Evolutionary conservation across 495 filamentous ascomycete species (phyloP).

Genomic region (Halenospora varia): DNA sequence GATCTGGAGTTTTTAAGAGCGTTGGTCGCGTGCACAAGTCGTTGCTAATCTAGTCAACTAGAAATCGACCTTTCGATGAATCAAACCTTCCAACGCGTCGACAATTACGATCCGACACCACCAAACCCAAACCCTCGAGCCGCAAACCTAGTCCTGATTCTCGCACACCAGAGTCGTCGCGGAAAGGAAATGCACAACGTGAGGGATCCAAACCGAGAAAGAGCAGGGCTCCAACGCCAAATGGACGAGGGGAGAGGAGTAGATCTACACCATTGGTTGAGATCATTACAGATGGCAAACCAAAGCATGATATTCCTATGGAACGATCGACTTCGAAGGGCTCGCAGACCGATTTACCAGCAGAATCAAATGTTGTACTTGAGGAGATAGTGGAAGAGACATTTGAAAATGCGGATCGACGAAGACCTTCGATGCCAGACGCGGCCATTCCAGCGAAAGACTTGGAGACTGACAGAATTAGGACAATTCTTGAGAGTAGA

Average conservation of each 20-base stretch:
- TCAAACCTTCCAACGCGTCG: constrained; percentile 59
- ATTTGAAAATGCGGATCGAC: constrained; percentile 16
- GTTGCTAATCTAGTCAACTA: constrained; percentile 31
- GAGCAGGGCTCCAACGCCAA: constrained; percentile 18
- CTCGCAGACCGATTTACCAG: constrained; percentile 21
- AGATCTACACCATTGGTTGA: constrained; percentile 3
- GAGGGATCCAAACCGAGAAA: constrained; percentile 23
- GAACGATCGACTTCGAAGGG: constrained; percentile 22
- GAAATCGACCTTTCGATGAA: constrained; percentile 69
- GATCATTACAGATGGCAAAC: constrained; percentile 9
- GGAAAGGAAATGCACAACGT: constrained; percentile 21
- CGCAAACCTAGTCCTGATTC: constrained; percentile 24
- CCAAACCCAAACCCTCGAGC: constrained; percentile 26
- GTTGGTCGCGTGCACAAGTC: constrained; percentile 22
- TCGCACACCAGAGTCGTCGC: constrained; percentile 22
- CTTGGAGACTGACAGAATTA: constrained; percentile 20
- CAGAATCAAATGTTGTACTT: constrained; percentile 12
- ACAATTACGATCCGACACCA: constrained; percentile 38
- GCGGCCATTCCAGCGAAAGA: constrained; percentile 51
- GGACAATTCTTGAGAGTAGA: constrained; percentile 17
- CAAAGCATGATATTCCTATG: constrained; percentile 13
- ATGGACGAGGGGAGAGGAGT: constrained; percentile 13
- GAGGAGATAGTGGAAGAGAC: constrained; percentile 17
- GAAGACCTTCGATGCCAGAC: constrained; percentile 7
- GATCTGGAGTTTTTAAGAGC: constrained; percentile 7